Base-by-base conservation (phyloP, 306 rosid genomes). In the Geum urbanum region DNA sequence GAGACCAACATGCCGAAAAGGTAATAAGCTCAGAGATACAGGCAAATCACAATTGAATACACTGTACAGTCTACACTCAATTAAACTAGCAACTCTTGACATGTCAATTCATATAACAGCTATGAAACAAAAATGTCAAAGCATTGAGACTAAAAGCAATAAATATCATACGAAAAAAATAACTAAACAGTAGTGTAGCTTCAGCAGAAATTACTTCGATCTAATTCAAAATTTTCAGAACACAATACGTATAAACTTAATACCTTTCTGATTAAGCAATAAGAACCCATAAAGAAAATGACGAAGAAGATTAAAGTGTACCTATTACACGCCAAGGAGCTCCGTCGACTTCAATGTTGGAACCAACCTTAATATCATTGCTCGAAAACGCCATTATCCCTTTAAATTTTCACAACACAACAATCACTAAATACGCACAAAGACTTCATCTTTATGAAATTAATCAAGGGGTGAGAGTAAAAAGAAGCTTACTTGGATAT, bases 301-400 rank as follows among this genome's bases (percentile, higher is more conserved):
- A 32, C 37, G 67, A 8, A 47, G 59, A 18, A 5, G 20, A 60
- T 14, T 12, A 19, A 58, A 48, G 32, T 19, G 20, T 68, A 92
- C 98, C 98, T 76, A 90, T 75, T 24, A 83, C 89, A 53, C 89
- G 89, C 92, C 97, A 90, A 66, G 98, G 98, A 83, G 96, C 82
- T 73, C 98, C 96, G 18, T 88, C 98, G 9, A 94, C 92, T 85
- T 90, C 88, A 53, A 94, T 15, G 82, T 74, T 89, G 70, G 78
- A 24, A 61, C 98, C 98, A 5, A 94, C 98, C 80, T 90, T 94
- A 69, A 94, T 94, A 69, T 94, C 98, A 47, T 94, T 94, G 78
- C 98, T 94, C 37, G 97, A 22, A 10, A 90, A 73, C 22, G 98
- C 94, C 63, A 71, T 86, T 80, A 94, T 77, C 77, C 57, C 98